Evolutionary conservation across 331 rosid genomes (phyloP).

Genomic region (Ulmus americana): DNA sequence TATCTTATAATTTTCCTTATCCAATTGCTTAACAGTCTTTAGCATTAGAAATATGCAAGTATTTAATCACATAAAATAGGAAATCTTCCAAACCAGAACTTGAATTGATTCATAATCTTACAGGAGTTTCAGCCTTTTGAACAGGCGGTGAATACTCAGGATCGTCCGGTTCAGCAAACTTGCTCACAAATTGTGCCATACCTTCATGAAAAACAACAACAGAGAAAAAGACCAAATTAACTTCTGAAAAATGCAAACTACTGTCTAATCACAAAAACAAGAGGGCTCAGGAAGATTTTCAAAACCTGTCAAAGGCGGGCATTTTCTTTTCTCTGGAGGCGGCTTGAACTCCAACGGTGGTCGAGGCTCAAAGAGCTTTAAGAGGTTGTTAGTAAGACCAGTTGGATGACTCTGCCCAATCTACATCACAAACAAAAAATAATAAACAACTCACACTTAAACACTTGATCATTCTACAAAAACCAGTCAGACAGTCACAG

Average conservation of each 20-base stretch:
- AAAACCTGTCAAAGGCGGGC: constrained; percentile 77
- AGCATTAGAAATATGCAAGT: too few species aligned
- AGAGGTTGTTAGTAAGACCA: constrained; percentile 73
- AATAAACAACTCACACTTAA: not conserved
- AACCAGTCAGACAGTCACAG: not conserved
- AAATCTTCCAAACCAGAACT: not conserved
- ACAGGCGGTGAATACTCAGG: constrained; percentile 53
- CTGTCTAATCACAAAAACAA: not conserved
- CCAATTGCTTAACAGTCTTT: too few species aligned
- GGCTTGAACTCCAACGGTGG: constrained; percentile 90
- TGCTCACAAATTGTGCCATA: constrained; percentile 73
- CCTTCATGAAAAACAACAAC: constrained; percentile 37
- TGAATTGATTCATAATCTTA: constrained; percentile 30
- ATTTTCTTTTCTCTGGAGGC: constrained; percentile 89
- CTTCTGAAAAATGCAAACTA: not conserved
- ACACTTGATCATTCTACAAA: not conserved
- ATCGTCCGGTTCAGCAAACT: constrained; percentile 56
- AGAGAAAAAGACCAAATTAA: not conserved
- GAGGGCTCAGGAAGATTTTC: not conserved
- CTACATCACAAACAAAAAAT: constrained; percentile 32
- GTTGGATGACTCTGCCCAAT: constrained; percentile 98
- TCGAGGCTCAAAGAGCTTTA: constrained; percentile 93
- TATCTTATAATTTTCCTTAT: too few species aligned
- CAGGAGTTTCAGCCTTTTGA: constrained; percentile 71
- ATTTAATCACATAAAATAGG: too few species aligned